phyloP scores from a whole-genome alignment of 306 rosid genomes.

The Astragalus membranaceus region DNA sequence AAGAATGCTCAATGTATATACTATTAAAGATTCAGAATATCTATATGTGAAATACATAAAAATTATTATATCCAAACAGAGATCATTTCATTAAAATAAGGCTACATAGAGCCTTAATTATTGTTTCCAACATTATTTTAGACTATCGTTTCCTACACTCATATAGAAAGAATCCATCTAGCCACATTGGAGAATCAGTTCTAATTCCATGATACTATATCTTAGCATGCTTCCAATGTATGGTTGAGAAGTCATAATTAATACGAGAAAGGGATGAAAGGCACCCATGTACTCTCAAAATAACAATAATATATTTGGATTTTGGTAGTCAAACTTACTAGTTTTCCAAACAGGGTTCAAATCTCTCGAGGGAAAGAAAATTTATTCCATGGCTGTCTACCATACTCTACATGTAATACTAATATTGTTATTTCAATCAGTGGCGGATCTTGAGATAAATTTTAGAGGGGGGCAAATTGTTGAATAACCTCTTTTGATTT shows the following conservation, averaged over 20 bases:
- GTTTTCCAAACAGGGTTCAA: neutral
- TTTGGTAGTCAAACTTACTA: neutral
- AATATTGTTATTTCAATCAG: neutral
- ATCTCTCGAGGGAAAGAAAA: neutral
- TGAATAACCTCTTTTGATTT: too few relatives aligned
- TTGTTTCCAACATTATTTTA: neutral
- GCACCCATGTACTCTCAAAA: neutral
- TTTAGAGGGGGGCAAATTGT: too few relatives aligned
- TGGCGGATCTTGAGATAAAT: neutral
- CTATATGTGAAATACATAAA: neutral
- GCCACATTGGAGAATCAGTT: neutral
- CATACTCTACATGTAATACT: neutral
- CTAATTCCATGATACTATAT: neutral
- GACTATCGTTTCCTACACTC: neutral
- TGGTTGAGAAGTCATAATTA: neutral
- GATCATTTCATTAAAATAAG: neutral
- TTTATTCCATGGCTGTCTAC: neutral
- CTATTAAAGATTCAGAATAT: neutral
- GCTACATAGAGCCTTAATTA: neutral
- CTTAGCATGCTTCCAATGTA: constrained; percentile 7
- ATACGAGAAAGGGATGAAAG: constrained; percentile 2
- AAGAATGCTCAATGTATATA: neutral
- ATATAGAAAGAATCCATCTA: neutral
- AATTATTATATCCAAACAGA: neutral
- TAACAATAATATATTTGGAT: neutral